Evolutionary conservation across 2,329 filamentous ascomycete species (phyloP), one percentile per base, ranked within the genome.

Genomic region (Aspergillus pseudonomiae): DNA sequence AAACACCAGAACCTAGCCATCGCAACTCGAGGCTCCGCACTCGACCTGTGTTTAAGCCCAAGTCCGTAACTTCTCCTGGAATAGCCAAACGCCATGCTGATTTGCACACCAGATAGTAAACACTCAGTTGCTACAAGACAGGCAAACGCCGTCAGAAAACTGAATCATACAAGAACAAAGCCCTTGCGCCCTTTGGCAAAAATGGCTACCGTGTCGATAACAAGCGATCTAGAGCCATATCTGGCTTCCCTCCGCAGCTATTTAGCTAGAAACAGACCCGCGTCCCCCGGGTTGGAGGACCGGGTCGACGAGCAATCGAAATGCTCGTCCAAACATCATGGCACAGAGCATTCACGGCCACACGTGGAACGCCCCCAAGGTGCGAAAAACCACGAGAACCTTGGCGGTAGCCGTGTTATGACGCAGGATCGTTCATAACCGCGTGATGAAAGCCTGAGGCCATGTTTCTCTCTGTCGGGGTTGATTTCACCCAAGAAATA

Each of bases 401-500:
- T 30, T 53, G 64, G 46, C 19, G 45, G 32, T n/a, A n/a, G n/a
- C 12, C 26, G 24, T 26, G 46, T 53, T 28, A 48, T 43, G 43
- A 54, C 28, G 55, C 45, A 59, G 16, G 32, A 60, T 26, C 28
- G 26, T 57, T 30, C 61, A 45, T 54, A 28, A 14, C 53, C 26
- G 24, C 45, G 14, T 21, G 39, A 30, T 59, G 59, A 57, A 50
- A 45, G 21, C 52, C 43, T 59, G 57, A 59, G 28, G 10, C n/a
- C 30, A 21, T 43, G 19, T 32, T 30, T 34, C 26, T 57, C 3
- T 41, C 26, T 55, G 41, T 39, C 16, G 32, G 32, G 32, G 9
- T 34, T 41, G 21, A 28, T 26, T 34, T 74, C 67, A 81, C 48
- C 79, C 79, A 64, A 82, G 73, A 68, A 81, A 77, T 60, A 81